Percentiles rank a stretch among this genome's conserved stretches.
Evolutionary conservation across 148 eudicot genomes (phyloP).

Genomic region (Amaranthus cruentus): DNA sequence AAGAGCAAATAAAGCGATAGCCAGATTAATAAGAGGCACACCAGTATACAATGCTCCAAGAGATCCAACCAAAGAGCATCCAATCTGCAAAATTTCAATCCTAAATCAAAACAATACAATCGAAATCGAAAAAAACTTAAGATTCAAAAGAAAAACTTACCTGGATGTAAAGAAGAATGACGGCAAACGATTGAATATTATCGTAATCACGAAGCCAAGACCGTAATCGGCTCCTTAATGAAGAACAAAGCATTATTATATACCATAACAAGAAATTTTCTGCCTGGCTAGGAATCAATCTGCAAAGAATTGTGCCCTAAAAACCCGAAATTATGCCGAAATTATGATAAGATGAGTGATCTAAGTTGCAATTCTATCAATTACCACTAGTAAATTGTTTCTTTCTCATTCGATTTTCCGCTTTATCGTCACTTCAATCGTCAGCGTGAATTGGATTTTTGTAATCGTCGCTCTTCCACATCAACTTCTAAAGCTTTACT

Average conservation of each 20-base stretch:
- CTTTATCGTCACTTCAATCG: no score
- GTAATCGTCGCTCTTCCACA: no score
- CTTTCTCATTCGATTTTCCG: no score
- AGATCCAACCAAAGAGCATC: constrained; percentile 84
- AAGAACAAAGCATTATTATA: constrained; percentile 69
- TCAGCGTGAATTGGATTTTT: no score
- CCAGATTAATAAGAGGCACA: constrained; percentile 63
- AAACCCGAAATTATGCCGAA: no score
- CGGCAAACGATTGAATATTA: constrained; percentile 59
- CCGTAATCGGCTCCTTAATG: constrained; percentile 40
- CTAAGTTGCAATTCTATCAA: no score
- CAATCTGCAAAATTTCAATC: constrained; percentile 41
- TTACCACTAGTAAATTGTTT: no score
- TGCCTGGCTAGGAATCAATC: no score
- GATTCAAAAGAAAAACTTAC: constrained; percentile 22
- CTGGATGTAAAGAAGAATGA: constrained; percentile 61
- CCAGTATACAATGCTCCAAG: constrained; percentile 81
- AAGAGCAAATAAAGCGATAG: constrained; percentile 73
- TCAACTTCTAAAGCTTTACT: no score
- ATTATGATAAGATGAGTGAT: no score
- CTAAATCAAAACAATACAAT: neutral
- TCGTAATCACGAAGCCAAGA: constrained; percentile 91
- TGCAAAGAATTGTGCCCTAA: no score
- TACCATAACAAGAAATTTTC: neutral
- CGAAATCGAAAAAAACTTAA: neutral